Evolutionary conservation across 2,329 filamentous ascomycete species (phyloP).

Genomic region (Alternaria tenuissima): DNA sequence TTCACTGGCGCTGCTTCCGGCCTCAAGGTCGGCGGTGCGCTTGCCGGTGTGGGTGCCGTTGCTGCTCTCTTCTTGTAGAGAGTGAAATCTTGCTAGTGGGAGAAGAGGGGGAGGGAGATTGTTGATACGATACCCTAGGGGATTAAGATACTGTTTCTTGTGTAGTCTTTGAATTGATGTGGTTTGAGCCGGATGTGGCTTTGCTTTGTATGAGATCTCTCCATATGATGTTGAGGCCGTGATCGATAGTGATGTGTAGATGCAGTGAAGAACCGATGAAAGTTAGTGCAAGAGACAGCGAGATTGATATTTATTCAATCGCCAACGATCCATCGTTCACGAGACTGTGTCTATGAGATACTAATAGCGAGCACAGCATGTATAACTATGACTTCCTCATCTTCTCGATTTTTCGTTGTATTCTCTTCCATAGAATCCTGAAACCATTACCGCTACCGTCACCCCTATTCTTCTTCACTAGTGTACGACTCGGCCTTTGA

Average conservation of each 20-base stretch:
- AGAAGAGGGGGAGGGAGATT: background rate
- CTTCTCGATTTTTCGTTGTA: background rate
- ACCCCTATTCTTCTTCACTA: slow-evolving; percentile 1
- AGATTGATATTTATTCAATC: background rate
- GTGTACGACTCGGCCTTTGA: background rate
- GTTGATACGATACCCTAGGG: background rate
- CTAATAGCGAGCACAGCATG: background rate
- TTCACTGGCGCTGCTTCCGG: slow-evolving; percentile 46
- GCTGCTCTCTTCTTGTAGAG: slow-evolving; percentile 49
- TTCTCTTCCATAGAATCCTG: background rate
- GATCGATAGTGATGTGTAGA: background rate
- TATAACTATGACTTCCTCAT: background rate
- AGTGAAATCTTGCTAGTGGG: background rate
- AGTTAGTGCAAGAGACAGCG: background rate
- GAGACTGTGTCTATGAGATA: background rate
- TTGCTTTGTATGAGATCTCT: background rate
- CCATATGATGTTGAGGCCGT: background rate
- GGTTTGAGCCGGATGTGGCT: background rate
- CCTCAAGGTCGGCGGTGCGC: slow-evolving; percentile 40
- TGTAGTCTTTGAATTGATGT: slow-evolving; percentile 1
- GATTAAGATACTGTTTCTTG: background rate
- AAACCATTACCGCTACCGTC: background rate
- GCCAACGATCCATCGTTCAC: background rate
- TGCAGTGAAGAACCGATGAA: background rate
- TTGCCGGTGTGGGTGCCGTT: slow-evolving; percentile 47